phyloP scores from a whole-genome alignment of 2,329 filamentous ascomycete genomes.

The Trichoderma gracile region DNA sequence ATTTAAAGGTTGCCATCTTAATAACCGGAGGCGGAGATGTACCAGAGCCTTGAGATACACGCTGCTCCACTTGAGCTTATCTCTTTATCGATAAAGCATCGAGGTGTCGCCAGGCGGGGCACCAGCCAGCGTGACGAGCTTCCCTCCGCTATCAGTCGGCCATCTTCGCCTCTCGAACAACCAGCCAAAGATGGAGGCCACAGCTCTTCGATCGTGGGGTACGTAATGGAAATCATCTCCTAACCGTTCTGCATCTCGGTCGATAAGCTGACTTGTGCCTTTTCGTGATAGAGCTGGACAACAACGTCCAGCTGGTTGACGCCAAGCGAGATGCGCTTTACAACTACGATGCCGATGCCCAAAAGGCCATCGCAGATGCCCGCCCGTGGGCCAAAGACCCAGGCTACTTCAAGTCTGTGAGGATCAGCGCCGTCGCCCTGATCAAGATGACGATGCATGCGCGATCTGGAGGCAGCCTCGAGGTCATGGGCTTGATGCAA shows the following conservation, averaged over 20 bases:
- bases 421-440: constrained; percentile 89
- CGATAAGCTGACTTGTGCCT: neutral
- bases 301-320: constrained; percentile 80
- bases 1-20: too few relatives aligned
- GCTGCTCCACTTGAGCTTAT: constrained; percentile 6
- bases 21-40: too few relatives aligned
- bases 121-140: constrained; percentile 10
- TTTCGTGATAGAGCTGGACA: constrained; percentile 73
- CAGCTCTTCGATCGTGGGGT: constrained; percentile 36
- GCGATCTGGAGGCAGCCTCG: constrained; percentile 85
- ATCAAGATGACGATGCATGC: constrained; percentile 99
- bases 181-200: constrained; percentile 31
- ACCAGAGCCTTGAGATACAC: neutral
- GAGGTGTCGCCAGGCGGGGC: constrained; percentile 19
- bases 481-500: constrained; percentile 98
- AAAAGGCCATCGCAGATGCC: constrained; percentile 63
- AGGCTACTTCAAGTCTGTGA: constrained; percentile 88
- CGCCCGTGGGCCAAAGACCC: constrained; percentile 78
- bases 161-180: constrained; percentile 16
- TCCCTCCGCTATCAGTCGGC: neutral
- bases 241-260: neutral
- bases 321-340: constrained; percentile 88
- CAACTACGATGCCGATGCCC: constrained; percentile 69
- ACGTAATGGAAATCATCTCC: constrained; percentile 1
- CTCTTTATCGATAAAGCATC: constrained; percentile 20